Base-by-base conservation (phyloP, 1,139 yeast species). In the Geotrichum bryndzae region DNA sequence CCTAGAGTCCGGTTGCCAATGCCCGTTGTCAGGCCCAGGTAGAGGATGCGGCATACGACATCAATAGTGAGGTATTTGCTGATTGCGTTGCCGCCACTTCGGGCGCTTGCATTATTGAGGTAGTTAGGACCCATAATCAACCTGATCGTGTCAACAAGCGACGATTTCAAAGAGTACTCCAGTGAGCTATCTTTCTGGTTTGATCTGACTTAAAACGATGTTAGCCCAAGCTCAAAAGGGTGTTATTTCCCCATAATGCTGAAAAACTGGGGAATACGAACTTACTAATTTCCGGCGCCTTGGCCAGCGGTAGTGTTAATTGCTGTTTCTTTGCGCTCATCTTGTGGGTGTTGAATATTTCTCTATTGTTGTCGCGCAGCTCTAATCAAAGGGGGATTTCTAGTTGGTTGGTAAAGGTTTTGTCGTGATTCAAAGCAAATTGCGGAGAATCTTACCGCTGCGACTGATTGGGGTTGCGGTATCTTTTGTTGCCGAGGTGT, bases 141-240 rank as follows among this genome's bases (percentile, higher is more conserved):
- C 65, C 82, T 85, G 4, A 87, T 66, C 0, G 84, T 82, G 29
- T 85, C 87, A 56, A 79, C 82, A 7, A 91, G 66, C 65, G 87
- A 85, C 1, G 77, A 74, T 41, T 82, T 76, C 23, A 89, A 76
- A 1, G 82, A 74, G 0, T 83, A 76, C 69, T 87, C 88, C 56
- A 88, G 84, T 68, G 86, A 88, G 1, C 84, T 81, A 73, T 92
- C 98, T 72, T 92, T 92, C 70, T 91, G 97, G 72, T 89, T 87
- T 3, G 97, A 91, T 64, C 97, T 56, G 38, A 60, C 64, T 56
- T 33, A n/a, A 27, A 35, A 18, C 23, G 29, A 22, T 41, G 41
- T 18, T 18, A 22, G 33, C 3, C 13, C 11, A 10, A 7, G 4
- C 27, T 23, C 3, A 10, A n/a, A 38, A 5, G 15, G 22, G 45